Percentiles rank a stretch among this genome's conserved stretches.
Conservation (phyloP, 2,329 filamentous ascomycete species). For the Colletotrichum cuscutae region DNA sequence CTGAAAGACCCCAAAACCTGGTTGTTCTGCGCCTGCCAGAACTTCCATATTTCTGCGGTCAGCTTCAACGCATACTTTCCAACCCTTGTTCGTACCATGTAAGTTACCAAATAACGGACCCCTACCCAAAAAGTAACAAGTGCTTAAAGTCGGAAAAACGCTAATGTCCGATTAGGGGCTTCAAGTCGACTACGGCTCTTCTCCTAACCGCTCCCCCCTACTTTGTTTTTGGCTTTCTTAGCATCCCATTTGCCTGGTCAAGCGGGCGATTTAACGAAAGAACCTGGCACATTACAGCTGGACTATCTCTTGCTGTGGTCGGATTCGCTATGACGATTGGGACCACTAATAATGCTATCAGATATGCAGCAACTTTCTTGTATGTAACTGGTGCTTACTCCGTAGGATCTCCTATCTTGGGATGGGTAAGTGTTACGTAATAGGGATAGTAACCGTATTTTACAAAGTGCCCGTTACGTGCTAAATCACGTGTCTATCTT, state of each 20-base stretch:
- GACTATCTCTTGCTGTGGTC: slow-evolving; percentile 50
- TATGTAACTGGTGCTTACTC: slow-evolving; percentile 25
- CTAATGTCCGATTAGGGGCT: slow-evolving; percentile 4
- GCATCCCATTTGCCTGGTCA: slow-evolving; percentile 42
- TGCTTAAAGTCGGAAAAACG: not conserved
- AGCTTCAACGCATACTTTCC: slow-evolving; percentile 39
- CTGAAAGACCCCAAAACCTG: slow-evolving; percentile 42
- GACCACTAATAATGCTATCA: slow-evolving; percentile 17
- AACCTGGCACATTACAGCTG: slow-evolving; percentile 57
- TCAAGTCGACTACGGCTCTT: slow-evolving; percentile 47
- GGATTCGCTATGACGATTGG: slow-evolving; percentile 27
- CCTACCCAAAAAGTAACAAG: not conserved
- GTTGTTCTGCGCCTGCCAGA: slow-evolving; percentile 31
- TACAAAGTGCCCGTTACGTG: no score
- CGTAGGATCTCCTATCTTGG: slow-evolving; percentile 48
- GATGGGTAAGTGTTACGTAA: slow-evolving; percentile 87
- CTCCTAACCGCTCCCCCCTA: slow-evolving; percentile 38
- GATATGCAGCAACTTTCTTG: slow-evolving; percentile 33
- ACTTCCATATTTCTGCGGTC: slow-evolving; percentile 27
- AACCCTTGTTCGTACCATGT: slow-evolving; percentile 35
- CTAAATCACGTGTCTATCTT: no score
- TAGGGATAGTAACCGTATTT: no score
- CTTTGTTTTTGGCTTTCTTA: slow-evolving; percentile 39
- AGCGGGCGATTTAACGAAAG: slow-evolving; percentile 58
- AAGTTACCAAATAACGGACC: not conserved